Evolutionary conservation across 345 rosid genomes (phyloP).

Genomic region (Eutrema japonicum): DNA sequence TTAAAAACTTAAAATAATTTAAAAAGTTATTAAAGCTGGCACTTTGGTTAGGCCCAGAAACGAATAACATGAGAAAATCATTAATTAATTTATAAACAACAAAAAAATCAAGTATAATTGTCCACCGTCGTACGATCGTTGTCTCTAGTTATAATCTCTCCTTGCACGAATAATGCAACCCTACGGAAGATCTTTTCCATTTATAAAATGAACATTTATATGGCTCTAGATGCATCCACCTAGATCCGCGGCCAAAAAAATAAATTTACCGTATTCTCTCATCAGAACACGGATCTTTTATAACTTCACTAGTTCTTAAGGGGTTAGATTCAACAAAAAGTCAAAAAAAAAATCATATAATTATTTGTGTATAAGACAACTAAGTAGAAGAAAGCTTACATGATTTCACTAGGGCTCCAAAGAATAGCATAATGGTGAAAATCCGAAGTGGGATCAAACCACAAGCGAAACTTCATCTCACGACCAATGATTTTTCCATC

Average conservation of each 20-base stretch:
- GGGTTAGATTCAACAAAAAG: background rate
- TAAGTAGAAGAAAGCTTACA: constrained; percentile 57
- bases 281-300: background rate
- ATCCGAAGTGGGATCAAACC: constrained; percentile 89
- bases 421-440: constrained; percentile 92
- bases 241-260: constrained; percentile 14
- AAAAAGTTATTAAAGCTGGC: constrained; percentile 27
- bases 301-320: background rate
- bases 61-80: constrained; percentile 34
- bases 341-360: background rate
- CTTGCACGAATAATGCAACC: constrained; percentile 30
- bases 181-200: constrained; percentile 25
- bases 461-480: constrained; percentile 86
- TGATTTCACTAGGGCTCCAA: constrained; percentile 92
- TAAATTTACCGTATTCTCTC: background rate
- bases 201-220: background rate
- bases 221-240: constrained; percentile 38
- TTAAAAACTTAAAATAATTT: constrained; percentile 6
- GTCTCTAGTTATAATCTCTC: constrained; percentile 14
- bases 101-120: constrained; percentile 36
- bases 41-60: constrained; percentile 36
- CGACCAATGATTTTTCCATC: constrained; percentile 91
- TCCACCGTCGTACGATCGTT: constrained; percentile 43
- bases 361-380: background rate
- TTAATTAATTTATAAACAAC: constrained; percentile 4